Percentiles rank a stretch among this genome's conserved stretches.
Evolutionary conservation across 2,329 filamentous ascomycete species (phyloP).

Genomic region (Plenodomus biglobosus): DNA sequence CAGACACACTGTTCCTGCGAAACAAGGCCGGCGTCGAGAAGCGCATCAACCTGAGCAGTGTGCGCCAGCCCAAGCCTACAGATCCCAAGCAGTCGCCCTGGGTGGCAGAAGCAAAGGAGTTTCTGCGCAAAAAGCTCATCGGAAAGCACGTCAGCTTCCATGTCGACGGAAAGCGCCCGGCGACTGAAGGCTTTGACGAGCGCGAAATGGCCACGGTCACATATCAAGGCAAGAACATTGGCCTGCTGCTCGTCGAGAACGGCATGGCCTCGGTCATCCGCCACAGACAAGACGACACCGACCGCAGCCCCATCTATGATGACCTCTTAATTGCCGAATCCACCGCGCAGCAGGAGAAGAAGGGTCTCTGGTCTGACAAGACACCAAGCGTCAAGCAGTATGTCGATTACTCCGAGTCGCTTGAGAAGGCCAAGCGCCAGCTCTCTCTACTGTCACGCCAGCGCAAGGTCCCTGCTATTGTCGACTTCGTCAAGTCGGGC

Average conservation of each 20-base stretch:
- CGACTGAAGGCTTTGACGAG: slow-evolving; percentile 87
- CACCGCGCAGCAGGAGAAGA: slow-evolving; percentile 78
- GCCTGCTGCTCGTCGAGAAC: slow-evolving; percentile 80
- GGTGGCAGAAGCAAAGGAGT: slow-evolving; percentile 93
- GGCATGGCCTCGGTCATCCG: slow-evolving; percentile 93
- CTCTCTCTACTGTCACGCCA: slow-evolving; percentile 84
- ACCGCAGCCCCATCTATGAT: slow-evolving; percentile 92
- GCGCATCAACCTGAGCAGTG: slow-evolving; percentile 87
- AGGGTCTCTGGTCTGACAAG: slow-evolving; percentile 95
- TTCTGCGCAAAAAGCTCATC: slow-evolving; percentile 87
- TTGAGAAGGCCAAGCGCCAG: slow-evolving; percentile 95
- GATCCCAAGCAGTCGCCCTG: slow-evolving; percentile 88
- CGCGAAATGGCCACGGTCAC: slow-evolving; percentile 90
- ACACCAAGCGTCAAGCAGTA: slow-evolving; percentile 79
- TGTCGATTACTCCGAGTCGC: slow-evolving; percentile 84
- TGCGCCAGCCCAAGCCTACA: slow-evolving; percentile 86
- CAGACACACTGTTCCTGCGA: slow-evolving; percentile 84
- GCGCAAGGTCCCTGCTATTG: slow-evolving; percentile 87
- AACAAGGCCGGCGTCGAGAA: slow-evolving; percentile 85
- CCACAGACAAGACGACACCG: slow-evolving; percentile 91
- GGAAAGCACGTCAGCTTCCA: slow-evolving; percentile 91
- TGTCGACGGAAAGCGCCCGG: slow-evolving; percentile 87
- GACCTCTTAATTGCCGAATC: slow-evolving; percentile 80
- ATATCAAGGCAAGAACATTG: slow-evolving; percentile 83
- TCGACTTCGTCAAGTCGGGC: slow-evolving; percentile 97